Evolutionary conservation across 495 filamentous ascomycete genomes (phyloP).

Genomic region (Penicillium herquei): DNA sequence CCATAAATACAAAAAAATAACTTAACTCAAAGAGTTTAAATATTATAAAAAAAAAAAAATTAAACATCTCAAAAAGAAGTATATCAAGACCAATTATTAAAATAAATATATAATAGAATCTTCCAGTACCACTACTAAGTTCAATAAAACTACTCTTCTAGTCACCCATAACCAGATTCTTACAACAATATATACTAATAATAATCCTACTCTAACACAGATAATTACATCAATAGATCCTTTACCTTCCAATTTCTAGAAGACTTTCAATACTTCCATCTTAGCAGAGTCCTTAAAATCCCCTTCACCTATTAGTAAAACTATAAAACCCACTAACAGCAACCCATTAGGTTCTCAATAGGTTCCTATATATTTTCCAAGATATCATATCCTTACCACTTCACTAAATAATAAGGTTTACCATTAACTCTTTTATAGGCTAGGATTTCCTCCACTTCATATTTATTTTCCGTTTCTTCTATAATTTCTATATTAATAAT

Average conservation of each 20-base stretch:
- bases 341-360: constrained; percentile 15
- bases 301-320: not conserved
- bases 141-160: too few species aligned
- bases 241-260: not conserved
- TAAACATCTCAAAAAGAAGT: not conserved
- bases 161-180: too few species aligned
- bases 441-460: constrained; percentile 14
- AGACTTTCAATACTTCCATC: not conserved
- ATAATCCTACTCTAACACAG: not conserved
- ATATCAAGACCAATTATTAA: not conserved
- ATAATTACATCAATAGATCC: not conserved
- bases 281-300: not conserved
- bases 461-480: constrained; percentile 6
- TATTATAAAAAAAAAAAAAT: too few species aligned
- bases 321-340: constrained; percentile 2
- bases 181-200: not conserved
- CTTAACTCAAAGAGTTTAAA: not conserved
- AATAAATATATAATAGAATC: not conserved
- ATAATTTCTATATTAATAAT: constrained; percentile 3
- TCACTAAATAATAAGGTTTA: constrained; percentile 7
- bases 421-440: not conserved
- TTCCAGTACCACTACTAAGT: not conserved
- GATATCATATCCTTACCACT: constrained; percentile 9
- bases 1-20: not conserved
- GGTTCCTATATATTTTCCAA: constrained; percentile 14